Conservation (phyloP, 352 stramenopile species). For the Globisporangium cederbergense region DNA sequence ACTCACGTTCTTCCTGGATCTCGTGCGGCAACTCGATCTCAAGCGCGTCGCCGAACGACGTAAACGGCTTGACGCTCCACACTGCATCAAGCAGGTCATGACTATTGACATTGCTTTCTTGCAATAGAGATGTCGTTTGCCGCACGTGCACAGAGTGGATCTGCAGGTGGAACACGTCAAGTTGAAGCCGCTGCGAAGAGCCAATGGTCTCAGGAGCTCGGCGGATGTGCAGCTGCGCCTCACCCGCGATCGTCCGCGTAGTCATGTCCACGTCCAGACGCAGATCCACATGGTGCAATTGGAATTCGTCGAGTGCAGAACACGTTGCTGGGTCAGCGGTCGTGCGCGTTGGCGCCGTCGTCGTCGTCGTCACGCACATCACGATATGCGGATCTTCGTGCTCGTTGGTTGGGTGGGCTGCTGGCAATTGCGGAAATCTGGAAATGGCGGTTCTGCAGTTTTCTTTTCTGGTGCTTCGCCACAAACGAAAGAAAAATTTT, state of each 20-base stretch:
- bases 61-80: conserved; percentile 60
- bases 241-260: conserved; percentile 21
- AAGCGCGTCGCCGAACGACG: conserved; percentile 54
- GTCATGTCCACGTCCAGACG: conserved; percentile 47
- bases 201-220: conserved; percentile 16
- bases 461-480: conserved; percentile 1
- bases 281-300: conserved; percentile 49
- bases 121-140: neutral
- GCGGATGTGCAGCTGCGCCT: conserved; percentile 37
- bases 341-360: neutral
- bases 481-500: too few species aligned
- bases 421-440: neutral
- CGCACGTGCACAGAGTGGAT: conserved; percentile 36
- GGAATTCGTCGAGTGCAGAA: conserved; percentile 41
- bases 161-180: conserved; percentile 63
- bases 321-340: conserved; percentile 61
- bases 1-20: conserved; percentile 19
- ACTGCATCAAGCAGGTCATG: conserved; percentile 1
- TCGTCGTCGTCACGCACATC: conserved; percentile 7
- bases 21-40: conserved; percentile 35
- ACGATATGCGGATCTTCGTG: neutral
- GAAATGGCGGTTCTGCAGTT: neutral
- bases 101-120: conserved; percentile 9
- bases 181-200: conserved; percentile 21
- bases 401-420: neutral